These are phyloP conservation scores for Austropuccinia psidii DNA, from an alignment of 1,284 basidiomycete genomes.

Conservation along the genomic window DNA sequence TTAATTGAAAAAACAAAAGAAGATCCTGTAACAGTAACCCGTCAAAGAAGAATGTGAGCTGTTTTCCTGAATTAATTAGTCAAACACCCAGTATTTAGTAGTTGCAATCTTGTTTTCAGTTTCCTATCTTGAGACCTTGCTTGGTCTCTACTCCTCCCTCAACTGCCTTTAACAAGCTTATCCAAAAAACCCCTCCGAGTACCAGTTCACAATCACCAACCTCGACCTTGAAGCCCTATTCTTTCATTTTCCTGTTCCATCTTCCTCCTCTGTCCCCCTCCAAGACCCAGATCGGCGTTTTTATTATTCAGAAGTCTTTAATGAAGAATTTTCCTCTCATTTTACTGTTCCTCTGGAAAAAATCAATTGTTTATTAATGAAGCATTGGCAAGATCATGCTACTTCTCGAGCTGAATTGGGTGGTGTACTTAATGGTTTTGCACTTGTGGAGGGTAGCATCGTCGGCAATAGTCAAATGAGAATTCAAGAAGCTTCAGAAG, in stretches of 20 bases:
- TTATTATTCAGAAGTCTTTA: conserved; percentile 91
- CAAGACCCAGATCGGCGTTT: conserved; percentile 87
- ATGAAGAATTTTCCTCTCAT: conserved; percentile 89
- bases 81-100: conserved; percentile 82
- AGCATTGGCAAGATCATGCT: conserved; percentile 85
- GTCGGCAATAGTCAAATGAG: conserved; percentile 37
- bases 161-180: conserved; percentile 76
- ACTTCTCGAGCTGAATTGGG: conserved; percentile 92
- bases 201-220: conserved; percentile 86
- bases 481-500: conserved; percentile 50
- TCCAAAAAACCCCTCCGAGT: conserved; percentile 95
- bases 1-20: conserved; percentile 72
- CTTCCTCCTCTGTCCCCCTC: conserved; percentile 63
- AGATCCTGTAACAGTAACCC: conserved; percentile 81
- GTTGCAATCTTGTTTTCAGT: conserved; percentile 86
- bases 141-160: conserved; percentile 89
- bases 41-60: conserved; percentile 86
- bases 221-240: conserved; percentile 66
- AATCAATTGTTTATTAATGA: conserved; percentile 79
- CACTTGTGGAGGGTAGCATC: conserved; percentile 63
- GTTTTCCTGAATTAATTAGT: conserved; percentile 86
- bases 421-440: conserved; percentile 90
- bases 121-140: conserved; percentile 92
- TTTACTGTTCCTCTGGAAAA: conserved; percentile 88
- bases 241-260: conserved; percentile 72